Conservation (phyloP, 148 eudicot species). For the Cornus kousa region DNA sequence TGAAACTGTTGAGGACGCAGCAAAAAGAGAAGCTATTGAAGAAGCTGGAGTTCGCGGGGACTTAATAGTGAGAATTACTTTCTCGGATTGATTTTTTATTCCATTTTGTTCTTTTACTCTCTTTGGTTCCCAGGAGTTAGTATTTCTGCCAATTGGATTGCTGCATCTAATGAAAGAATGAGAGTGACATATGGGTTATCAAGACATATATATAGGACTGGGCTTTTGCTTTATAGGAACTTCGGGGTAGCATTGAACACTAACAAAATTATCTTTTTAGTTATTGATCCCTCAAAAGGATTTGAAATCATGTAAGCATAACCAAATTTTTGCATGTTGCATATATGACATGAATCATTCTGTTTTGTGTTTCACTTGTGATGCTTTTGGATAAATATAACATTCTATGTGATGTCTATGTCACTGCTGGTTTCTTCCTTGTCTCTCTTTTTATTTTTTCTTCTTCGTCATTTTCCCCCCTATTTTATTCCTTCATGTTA, state of each 20-base stretch:
- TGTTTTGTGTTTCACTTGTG: neutral
- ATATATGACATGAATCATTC: no score
- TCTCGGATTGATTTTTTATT: neutral
- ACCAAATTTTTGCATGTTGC: neutral
- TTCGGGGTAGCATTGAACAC: neutral
- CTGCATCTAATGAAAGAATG: neutral
- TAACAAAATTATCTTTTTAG: neutral
- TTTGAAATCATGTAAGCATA: neutral
- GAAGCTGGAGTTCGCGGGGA: conserved; percentile 70
- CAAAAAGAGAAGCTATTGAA: conserved; percentile 61
- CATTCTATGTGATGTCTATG: neutral
- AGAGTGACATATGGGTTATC: neutral
- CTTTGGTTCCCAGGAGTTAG: neutral
- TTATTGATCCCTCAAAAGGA: neutral
- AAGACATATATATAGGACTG: neutral
- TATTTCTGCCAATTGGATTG: neutral
- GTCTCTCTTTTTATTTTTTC: no score
- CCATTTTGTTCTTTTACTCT: neutral
- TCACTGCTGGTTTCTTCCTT: neutral
- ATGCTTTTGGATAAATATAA: neutral
- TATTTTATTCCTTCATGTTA: no score
- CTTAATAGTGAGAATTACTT: conserved; percentile 32
- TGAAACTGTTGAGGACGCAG: conserved; percentile 64
- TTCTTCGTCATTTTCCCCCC: neutral
- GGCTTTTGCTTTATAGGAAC: neutral